Evolutionary conservation across 2,329 filamentous ascomycete species (phyloP), one percentile per base, ranked within the genome.

Genomic region (Neocatenulostroma microsporum): DNA sequence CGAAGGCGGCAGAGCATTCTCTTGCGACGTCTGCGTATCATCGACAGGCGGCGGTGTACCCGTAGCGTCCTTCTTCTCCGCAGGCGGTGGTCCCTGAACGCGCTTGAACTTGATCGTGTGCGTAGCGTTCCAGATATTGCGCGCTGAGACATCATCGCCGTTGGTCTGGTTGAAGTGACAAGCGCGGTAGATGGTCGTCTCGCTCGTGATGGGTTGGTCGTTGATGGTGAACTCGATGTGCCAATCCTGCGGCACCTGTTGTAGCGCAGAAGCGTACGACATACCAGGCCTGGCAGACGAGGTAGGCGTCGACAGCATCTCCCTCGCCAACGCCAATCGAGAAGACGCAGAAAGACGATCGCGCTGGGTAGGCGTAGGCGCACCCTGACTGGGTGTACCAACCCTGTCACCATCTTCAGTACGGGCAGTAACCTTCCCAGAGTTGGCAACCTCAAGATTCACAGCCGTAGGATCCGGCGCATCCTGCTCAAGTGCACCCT

Each of bases 181-280:
- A 21, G 91, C 91, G 31, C 89, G 82, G 55, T 96, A 98, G 38
- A 98, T 89, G 0, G 91, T 98, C 1, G 85, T 95, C 51, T 96
- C 88, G 49, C 88, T 91, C 0, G 84, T 72, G 40, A 98, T 82
- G 2, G 83, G 74, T 58, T 87, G 86, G 36, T 75, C 82, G 46
- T 93, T 82, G 33, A 96, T 74, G 48, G 78, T 88, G 62, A 98
- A 98, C 55, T 96, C 85, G 42, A 98, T 87, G 54, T 98, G 89
- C 91, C 91, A 98, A 55, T 96, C 88, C 55, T 93, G 83, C 1
- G 88, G 85, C 0, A 77, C 69, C 11, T 84, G 70, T 49, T 88
- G 84, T 35, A 93, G 75, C 3, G 86, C 86, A 35, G 84, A 83
- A 17, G 87, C 82, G 59, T 95, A 94, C 0, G 87, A 86, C 62